Evolutionary conservation across 306 rosid genomes (phyloP).

Genomic region (Morella rubra): DNA sequence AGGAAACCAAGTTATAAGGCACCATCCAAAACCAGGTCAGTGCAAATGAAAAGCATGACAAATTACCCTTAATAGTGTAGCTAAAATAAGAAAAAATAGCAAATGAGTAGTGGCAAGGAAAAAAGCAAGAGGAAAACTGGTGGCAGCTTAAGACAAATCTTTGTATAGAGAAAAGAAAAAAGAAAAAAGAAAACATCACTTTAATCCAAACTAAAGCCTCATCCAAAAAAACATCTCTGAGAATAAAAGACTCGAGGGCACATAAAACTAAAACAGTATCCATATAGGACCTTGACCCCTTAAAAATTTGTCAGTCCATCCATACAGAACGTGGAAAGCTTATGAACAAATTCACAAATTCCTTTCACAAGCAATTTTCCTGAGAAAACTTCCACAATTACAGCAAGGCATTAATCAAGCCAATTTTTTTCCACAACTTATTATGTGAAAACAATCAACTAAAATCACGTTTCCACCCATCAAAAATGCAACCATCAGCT

Average conservation of each 20-base stretch:
- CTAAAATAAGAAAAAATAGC: not conserved
- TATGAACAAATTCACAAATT: not conserved
- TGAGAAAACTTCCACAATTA: no score
- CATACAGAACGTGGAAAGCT: no score
- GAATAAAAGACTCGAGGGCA: not conserved
- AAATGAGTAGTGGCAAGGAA: not conserved
- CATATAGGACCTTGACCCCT: not conserved
- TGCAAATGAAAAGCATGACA: not conserved
- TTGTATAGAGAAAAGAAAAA: no score
- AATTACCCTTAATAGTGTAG: not conserved
- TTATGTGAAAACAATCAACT: not conserved
- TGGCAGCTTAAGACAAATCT: not conserved
- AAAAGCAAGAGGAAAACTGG: not conserved
- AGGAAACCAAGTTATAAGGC: constrained; percentile 18
- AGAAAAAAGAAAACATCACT: no score
- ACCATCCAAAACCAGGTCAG: not conserved
- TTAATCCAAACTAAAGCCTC: not conserved
- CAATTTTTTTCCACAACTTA: no score
- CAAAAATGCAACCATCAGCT: not conserved
- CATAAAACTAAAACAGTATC: not conserved
- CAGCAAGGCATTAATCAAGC: no score
- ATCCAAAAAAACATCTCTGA: not conserved
- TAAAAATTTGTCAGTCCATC: not conserved
- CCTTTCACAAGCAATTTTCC: not conserved
- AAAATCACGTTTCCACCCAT: not conserved